These are phyloP conservation scores for Helotiales sp. DNA, from an alignment of 2,329 filamentous ascomycete genomes.

Conservation along the genomic window DNA sequence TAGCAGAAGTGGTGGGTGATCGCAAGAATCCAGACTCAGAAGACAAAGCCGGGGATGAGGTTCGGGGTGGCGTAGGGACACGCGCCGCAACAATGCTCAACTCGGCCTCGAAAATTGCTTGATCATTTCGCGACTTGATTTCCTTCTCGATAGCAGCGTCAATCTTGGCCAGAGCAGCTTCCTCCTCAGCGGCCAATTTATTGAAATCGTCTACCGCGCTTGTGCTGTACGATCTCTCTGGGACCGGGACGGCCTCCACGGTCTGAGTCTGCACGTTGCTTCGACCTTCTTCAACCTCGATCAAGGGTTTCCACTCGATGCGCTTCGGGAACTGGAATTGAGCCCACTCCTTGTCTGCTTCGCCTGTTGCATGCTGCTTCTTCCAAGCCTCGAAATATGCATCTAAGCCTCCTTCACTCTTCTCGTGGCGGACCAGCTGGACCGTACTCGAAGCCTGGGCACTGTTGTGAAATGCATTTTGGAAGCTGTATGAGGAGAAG, in stretches of 20 bases:
- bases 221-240: constrained; percentile 38
- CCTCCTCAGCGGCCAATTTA: constrained; percentile 50
- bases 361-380: constrained; percentile 70
- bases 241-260: constrained; percentile 26
- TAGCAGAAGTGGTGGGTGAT: constrained; percentile 59
- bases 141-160: constrained; percentile 84
- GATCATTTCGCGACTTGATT: constrained; percentile 57
- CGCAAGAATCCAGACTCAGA: constrained; percentile 47
- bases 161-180: constrained; percentile 75
- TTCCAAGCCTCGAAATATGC: constrained; percentile 93
- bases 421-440: constrained; percentile 61
- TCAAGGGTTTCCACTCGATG: constrained; percentile 82
- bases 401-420: constrained; percentile 72
- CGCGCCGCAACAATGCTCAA: constrained; percentile 42
- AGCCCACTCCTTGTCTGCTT: constrained; percentile 81
- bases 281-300: constrained; percentile 37
- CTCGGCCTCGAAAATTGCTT: constrained; percentile 46
- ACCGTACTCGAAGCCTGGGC: constrained; percentile 47
- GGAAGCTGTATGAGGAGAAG: constrained; percentile 65
- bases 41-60: constrained; percentile 38
- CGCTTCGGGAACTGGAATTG: constrained; percentile 88
- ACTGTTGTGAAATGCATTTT: constrained; percentile 74
- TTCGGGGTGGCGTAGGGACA: constrained; percentile 37
- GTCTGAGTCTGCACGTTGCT: constrained; percentile 26
- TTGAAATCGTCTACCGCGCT: constrained; percentile 41